Evolutionary conservation across 2,329 filamentous ascomycete genomes (phyloP).

Genomic region (Metarhizium brunneum): DNA sequence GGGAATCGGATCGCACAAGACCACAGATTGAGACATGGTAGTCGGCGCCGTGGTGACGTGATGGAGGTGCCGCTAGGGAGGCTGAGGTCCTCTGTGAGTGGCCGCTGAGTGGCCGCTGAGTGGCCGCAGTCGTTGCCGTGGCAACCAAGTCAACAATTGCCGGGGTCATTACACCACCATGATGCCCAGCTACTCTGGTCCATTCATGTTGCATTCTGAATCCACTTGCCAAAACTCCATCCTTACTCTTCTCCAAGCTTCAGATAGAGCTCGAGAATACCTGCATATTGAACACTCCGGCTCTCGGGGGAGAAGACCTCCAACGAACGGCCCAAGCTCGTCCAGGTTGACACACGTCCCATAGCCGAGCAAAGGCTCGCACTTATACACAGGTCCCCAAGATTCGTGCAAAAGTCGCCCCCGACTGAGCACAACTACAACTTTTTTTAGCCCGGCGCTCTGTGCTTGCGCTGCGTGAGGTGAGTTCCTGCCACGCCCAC

Average conservation of each 20-base stretch:
- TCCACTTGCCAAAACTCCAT: slow-evolving; percentile 11
- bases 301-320: slow-evolving; percentile 8
- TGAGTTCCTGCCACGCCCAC: slow-evolving; percentile 26
- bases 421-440: slow-evolving; percentile 39
- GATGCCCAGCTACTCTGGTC: slow-evolving; percentile 11
- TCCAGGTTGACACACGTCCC: slow-evolving; percentile 7
- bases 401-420: slow-evolving; percentile 26
- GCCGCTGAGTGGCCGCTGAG: neutral
- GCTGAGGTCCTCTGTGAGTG: neutral
- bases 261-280: neutral
- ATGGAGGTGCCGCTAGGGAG: neutral
- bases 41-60: slow-evolving; percentile 12
- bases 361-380: slow-evolving; percentile 24
- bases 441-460: slow-evolving; percentile 58
- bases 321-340: slow-evolving; percentile 12
- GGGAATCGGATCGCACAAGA: neutral
- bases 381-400: slow-evolving; percentile 7
- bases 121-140: slow-evolving; percentile 19
- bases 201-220: slow-evolving; percentile 17
- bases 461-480: slow-evolving; percentile 80
- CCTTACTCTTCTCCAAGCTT: slow-evolving; percentile 5
- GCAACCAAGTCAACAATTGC: slow-evolving; percentile 23
- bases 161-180: slow-evolving; percentile 14
- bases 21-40: slow-evolving; percentile 6
- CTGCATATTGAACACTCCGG: slow-evolving; percentile 6